Conservation (phyloP, 2,329 filamentous ascomycete genomes). For the Colletotrichum aenigma region DNA sequence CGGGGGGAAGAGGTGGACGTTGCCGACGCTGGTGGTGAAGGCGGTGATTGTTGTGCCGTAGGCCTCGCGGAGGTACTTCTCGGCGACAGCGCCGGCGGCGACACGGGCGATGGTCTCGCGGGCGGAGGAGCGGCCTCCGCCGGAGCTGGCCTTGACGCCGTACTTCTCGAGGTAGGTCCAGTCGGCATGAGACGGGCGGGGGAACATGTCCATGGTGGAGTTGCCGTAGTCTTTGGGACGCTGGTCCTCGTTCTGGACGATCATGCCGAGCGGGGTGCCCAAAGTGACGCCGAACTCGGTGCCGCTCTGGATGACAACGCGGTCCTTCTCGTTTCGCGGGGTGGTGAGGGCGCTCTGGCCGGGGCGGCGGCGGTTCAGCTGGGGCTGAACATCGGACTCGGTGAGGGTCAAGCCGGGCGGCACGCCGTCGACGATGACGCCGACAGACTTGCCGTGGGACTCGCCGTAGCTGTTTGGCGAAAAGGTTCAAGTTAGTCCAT, state of each 20-base stretch:
- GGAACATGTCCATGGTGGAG: slow-evolving; percentile 89
- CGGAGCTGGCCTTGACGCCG: slow-evolving; percentile 82
- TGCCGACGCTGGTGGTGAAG: slow-evolving; percentile 86
- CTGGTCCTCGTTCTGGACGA: slow-evolving; percentile 92
- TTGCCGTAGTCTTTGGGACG: slow-evolving; percentile 89
- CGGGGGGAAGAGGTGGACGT: slow-evolving; percentile 76
- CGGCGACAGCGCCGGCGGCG: slow-evolving; percentile 88
- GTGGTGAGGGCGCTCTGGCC: slow-evolving; percentile 92
- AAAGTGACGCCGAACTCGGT: slow-evolving; percentile 89
- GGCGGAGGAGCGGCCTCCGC: slow-evolving; percentile 90
- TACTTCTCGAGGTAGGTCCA: slow-evolving; percentile 99
- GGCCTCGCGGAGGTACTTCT: slow-evolving; percentile 84
- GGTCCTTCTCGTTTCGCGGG: slow-evolving; percentile 90
- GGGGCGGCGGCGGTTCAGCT: slow-evolving; percentile 88
- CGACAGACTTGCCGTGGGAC: slow-evolving; percentile 90
- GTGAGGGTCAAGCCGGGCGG: slow-evolving; percentile 87
- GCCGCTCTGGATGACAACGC: slow-evolving; percentile 89
- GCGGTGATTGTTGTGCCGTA: slow-evolving; percentile 91
- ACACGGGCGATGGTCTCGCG: slow-evolving; percentile 94
- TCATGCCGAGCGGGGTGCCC: slow-evolving; percentile 87
- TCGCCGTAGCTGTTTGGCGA: slow-evolving; percentile 47
- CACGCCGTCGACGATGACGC: slow-evolving; percentile 92
- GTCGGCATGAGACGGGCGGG: slow-evolving; percentile 90
- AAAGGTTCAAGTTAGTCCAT: slow-evolving; percentile 10
- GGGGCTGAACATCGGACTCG: slow-evolving; percentile 89